Evolutionary conservation across 108 stramenopile species (phyloP).

Genomic region (Cyclostephanos invisitatus): DNA sequence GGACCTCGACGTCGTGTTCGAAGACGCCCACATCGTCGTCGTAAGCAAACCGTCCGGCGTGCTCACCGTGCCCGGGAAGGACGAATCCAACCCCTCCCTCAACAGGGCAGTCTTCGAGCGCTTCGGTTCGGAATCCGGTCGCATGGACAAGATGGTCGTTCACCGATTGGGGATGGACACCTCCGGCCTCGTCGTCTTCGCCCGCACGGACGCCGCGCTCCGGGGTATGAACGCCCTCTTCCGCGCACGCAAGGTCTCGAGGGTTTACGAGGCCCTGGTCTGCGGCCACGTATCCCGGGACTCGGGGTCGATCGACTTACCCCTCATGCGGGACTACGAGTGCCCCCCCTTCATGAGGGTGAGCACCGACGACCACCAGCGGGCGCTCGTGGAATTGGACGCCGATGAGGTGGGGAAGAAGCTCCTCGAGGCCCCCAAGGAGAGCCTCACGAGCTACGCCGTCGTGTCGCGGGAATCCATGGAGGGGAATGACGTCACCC

Average conservation of each 20-base stretch:
- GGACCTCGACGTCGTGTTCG: conserved; percentile 76
- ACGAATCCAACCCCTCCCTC: conserved; percentile 59
- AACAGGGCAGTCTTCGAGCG: conserved; percentile 69
- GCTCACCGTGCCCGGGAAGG: conserved; percentile 71
- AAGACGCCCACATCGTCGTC: conserved; percentile 84
- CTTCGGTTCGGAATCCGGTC: conserved; percentile 57
- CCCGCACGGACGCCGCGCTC: conserved; percentile 64
- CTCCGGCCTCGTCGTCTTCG: conserved; percentile 81
- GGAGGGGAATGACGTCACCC: conserved; percentile 70
- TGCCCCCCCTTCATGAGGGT: conserved; percentile 83
- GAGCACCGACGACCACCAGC: conserved; percentile 76
- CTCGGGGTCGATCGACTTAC: conserved; percentile 68
- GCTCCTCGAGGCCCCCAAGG: conserved; percentile 73
- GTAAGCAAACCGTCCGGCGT: conserved; percentile 84
- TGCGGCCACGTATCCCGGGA: conserved; percentile 73
- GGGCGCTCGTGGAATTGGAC: conserved; percentile 63
- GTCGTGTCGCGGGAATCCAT: conserved; percentile 68
- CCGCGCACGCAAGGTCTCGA: conserved; percentile 69
- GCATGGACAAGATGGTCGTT: conserved; percentile 84
- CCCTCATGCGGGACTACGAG: conserved; percentile 81
- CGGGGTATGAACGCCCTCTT: conserved; percentile 70
- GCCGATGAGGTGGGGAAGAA: conserved; percentile 67
- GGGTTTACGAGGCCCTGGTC: conserved; percentile 80
- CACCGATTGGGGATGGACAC: conserved; percentile 88
- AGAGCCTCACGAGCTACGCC: conserved; percentile 72